Base-by-base conservation (phyloP, 2,329 filamentous ascomycete species). In the Kalaharituber pfeilii region DNA sequence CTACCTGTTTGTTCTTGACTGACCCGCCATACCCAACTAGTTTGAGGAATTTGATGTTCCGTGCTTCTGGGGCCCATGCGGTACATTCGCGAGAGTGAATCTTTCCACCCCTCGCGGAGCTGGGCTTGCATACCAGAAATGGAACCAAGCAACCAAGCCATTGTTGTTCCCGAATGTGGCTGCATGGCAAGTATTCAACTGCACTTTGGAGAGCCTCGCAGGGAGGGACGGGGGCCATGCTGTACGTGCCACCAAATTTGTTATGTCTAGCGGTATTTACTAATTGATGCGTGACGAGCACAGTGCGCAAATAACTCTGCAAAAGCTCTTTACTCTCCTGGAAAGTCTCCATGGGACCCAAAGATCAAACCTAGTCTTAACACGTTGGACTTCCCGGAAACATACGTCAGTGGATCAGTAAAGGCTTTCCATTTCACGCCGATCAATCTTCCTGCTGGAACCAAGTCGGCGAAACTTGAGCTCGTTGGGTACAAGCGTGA, bases 271-370 rank as follows among this genome's bases (percentile, higher is more conserved):
- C 11, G 8, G 20, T 45, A 45, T 45, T 24, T 20, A 13, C 13
- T 47, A 47, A 47, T 22, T 13, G 13, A 18, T 47, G 3, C 13
- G 13, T 3, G 18, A 18, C 8, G 8, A 8, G n/a, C 29, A 8
- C 20, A 47, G 42, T 47, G 42, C 24, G 42, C n/a, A 13, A 47
- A 47, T 47, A 47, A 47, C 42, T 47, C 42, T 47, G 42, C 8
- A 15, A 3, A 47, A 3, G 42, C 42, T 11, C 20, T 47, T 4
- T 47, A 47, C 20, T 47, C 42, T 18, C 42, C 42, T 11, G 42
- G 42, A 4, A 47, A 47, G 20, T 47, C 42, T 4, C 42, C 42
- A 4, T 13, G 13, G 13, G 9, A 47, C 24, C 9, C 30, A 36
- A 13, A 11, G 4, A 3, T 22, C 22, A 47, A 47, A 25, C 42